Percentiles rank a stretch among this genome's conserved stretches.
phyloP scores from a whole-genome alignment of 1,284 basidiomycete species.

The Schizophyllum commune region DNA sequence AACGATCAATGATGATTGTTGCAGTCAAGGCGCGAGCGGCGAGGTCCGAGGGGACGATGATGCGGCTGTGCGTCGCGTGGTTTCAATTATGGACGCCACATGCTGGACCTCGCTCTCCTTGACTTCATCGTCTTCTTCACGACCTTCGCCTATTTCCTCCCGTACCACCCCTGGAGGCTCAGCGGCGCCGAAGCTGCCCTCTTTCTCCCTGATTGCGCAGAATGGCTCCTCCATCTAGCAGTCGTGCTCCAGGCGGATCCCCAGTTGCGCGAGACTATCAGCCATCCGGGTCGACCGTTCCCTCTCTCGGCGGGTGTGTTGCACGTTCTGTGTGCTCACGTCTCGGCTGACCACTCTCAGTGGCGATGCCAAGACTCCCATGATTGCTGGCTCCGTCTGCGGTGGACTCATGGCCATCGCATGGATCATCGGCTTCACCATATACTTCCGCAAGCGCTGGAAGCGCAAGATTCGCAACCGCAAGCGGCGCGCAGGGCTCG shows the following conservation, averaged over 20 bases:
- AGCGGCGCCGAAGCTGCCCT: too few relatives aligned
- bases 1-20: too few relatives aligned
- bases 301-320: not conserved
- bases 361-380: constrained; percentile 50
- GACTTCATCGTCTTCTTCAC: too few relatives aligned
- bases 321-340: not conserved
- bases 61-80: too few relatives aligned
- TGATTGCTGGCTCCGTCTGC: constrained; percentile 55
- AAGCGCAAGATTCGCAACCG: constrained; percentile 31
- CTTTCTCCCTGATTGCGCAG: too few relatives aligned
- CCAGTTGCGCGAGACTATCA: not conserved
- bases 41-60: too few relatives aligned
- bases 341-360: constrained; percentile 20
- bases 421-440: constrained; percentile 42
- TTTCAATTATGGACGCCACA: too few relatives aligned
- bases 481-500: constrained; percentile 26
- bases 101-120: too few relatives aligned
- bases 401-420: constrained; percentile 43
- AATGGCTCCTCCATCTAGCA: not conserved
- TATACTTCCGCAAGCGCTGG: constrained; percentile 37
- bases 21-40: too few relatives aligned
- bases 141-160: too few relatives aligned
- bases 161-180: too few relatives aligned
- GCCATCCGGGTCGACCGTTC: not conserved
- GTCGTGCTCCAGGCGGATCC: not conserved